A percentile compares a stretch with the other conserved stretches of the same genome.
These are phyloP conservation scores for Candida dajiaensis DNA, from an alignment of 805 yeast species.

Conservation along the genomic window DNA sequence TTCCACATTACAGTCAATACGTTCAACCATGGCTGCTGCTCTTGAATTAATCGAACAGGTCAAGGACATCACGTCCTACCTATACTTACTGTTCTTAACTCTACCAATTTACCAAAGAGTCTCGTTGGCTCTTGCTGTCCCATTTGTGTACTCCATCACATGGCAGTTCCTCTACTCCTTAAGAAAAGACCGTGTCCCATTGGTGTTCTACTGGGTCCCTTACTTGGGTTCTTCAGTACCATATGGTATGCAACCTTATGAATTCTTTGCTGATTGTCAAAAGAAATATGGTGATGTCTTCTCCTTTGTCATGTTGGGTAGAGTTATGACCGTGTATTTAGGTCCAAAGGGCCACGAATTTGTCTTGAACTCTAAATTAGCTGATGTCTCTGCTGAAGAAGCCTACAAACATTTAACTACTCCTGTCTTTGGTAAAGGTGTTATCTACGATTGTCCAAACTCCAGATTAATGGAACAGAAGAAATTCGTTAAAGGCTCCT, in stretches of 20 bases:
- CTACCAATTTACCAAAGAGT: conserved; percentile 32
- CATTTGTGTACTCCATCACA: conserved; percentile 56
- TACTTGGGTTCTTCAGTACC: conserved; percentile 90
- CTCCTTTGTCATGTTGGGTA: conserved; percentile 84
- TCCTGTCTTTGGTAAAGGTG: conserved; percentile 98
- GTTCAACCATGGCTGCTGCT: conserved; percentile 16
- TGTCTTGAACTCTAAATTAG: conserved; percentile 81
- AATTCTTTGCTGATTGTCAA: conserved; percentile 75
- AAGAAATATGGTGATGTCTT: conserved; percentile 88
- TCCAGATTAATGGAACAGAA: conserved; percentile 94
- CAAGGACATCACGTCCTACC: conserved; percentile 8
- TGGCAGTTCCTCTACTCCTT: conserved; percentile 70
- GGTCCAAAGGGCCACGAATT: conserved; percentile 99
- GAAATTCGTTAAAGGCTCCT: conserved; percentile 88
- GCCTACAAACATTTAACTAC: conserved; percentile 96
- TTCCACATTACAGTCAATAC: neutral
- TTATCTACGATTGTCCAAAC: conserved; percentile 95
- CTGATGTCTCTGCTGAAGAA: conserved; percentile 92
- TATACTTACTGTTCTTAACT: conserved; percentile 23
- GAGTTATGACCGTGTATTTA: conserved; percentile 88
- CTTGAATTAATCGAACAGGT: conserved; percentile 10
- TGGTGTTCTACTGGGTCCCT: conserved; percentile 90
- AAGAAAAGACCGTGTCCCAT: conserved; percentile 78
- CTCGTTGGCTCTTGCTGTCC: conserved; percentile 32
- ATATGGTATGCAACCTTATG: conserved; percentile 92